Evolutionary conservation across 768 basidiomycete species (phyloP).

Genomic region (Termitomyces sp.): DNA sequence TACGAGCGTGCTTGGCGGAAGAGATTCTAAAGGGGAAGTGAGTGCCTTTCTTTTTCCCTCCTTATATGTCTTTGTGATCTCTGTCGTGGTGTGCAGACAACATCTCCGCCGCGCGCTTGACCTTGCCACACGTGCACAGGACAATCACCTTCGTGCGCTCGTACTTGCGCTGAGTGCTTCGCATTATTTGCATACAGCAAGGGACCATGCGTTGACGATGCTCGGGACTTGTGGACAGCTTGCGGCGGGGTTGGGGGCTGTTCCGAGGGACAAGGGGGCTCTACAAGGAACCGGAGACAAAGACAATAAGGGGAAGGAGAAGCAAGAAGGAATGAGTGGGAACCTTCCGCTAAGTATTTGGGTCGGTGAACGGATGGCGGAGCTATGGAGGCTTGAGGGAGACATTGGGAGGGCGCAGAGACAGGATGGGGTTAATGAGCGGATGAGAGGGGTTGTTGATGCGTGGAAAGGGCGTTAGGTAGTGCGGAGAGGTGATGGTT

Average conservation of each 20-base stretch:
- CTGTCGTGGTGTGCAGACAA: conserved; percentile 29
- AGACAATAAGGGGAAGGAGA: not conserved
- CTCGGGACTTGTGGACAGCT: conserved; percentile 64
- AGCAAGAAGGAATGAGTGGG: not conserved
- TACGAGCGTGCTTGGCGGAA: conserved; percentile 44
- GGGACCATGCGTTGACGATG: conserved; percentile 62
- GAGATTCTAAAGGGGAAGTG: conserved; percentile 64
- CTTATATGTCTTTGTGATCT: conserved; percentile 4
- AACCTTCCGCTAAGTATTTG: conserved; percentile 28
- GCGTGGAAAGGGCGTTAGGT: not conserved
- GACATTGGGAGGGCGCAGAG: conserved; percentile 40
- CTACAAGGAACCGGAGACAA: not conserved
- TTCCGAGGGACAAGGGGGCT: conserved; percentile 5
- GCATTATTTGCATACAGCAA: conserved; percentile 67
- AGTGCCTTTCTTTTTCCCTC: conserved; percentile 17
- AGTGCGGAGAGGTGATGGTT: too few relatives aligned
- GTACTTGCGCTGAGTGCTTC: conserved; percentile 62
- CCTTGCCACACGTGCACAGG: conserved; percentile 49
- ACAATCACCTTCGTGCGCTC: conserved; percentile 70
- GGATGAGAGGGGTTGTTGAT: conserved; percentile 5
- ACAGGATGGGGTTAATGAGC: conserved; percentile 39
- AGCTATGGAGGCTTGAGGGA: conserved; percentile 52
- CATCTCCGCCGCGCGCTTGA: conserved; percentile 56
- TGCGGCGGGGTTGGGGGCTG: conserved; percentile 62
- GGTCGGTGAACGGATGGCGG: conserved; percentile 66